Evolutionary conservation across 345 rosid genomes (phyloP), one percentile per base, ranked within the genome.

Genomic region (Nephelium lappaceum): DNA sequence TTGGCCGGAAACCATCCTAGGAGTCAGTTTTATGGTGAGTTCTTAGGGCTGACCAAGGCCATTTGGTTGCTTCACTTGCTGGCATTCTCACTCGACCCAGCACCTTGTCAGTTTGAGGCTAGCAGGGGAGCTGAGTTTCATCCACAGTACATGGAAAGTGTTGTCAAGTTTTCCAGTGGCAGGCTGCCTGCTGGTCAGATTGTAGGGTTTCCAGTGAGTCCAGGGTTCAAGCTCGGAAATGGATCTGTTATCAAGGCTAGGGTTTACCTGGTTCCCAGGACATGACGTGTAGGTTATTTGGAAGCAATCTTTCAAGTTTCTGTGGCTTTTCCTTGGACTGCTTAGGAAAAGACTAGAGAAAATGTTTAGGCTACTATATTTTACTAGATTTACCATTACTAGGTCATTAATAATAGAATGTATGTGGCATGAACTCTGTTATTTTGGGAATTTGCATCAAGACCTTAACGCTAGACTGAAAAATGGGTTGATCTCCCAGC

Each of bases 61-160:
- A 87, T 94, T 38, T 96, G 98, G 98, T 77, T 94, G 90, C 97
- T 94, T 77, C 99, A 96, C 79, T 84, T 94, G 84, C 87, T 96
- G 78, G 98, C 98, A 18, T 96, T 96, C 84, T 91, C 97, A 2
- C 98, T 94, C 1, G 93, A 96, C 47, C 97, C 97, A 21, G 80
- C 92, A 0, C 98, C 99, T 0, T 85, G 92, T 79, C 95, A 89
- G 84, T 93, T 96, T 67, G 93, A 96, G 77, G 97, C 97, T 4
- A 91, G 90, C 64, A 84, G 92, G 80, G 97, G 97, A 78, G 97
- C 95, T 0, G 94, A 88, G 81, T 93, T 85, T 82, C 97, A 91
- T 76, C 88, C 95, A 55, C 88, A 85, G 82, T 93, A 92, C 77
- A 93, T 93, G 98, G 98, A 94, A 74, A 96, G 97, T 62, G 97